Percentiles rank a stretch among this genome's conserved stretches.
Evolutionary conservation across 1,284 basidiomycete genomes (phyloP).

Genomic region (Xanthoconium separans): DNA sequence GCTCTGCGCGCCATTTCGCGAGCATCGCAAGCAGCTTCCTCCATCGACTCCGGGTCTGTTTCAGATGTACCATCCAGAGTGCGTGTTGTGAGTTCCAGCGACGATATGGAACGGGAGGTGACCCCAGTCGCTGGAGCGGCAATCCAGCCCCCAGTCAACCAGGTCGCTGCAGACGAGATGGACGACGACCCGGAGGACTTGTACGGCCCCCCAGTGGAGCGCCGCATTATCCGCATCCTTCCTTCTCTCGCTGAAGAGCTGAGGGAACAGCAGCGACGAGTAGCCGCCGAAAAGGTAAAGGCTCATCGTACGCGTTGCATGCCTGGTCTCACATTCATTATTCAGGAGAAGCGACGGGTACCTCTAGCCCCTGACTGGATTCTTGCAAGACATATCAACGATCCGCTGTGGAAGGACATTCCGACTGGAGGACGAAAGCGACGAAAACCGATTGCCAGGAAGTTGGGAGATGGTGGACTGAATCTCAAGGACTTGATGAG

Average conservation of each 20-base stretch:
- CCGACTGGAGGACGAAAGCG: slow-evolving; percentile 9
- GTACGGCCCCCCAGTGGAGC: slow-evolving; percentile 29
- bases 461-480: slow-evolving; percentile 17
- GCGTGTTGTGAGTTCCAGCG: neutral
- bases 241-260: slow-evolving; percentile 26
- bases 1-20: neutral
- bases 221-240: slow-evolving; percentile 27
- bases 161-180: neutral
- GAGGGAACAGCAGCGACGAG: slow-evolving; percentile 22
- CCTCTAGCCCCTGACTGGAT: slow-evolving; percentile 30
- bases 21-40: neutral
- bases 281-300: slow-evolving; percentile 19
- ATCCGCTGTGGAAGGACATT: slow-evolving; percentile 21
- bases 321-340: slow-evolving; percentile 1
- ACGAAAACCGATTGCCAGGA: slow-evolving; percentile 16
- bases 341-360: slow-evolving; percentile 14
- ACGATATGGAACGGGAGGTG: neutral
- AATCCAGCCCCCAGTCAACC: neutral
- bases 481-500: slow-evolving; percentile 16
- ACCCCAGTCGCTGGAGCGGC: neutral
- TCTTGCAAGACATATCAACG: slow-evolving; percentile 17
- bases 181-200: slow-evolving; percentile 27
- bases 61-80: neutral
- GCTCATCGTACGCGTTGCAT: neutral
- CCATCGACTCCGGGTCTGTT: neutral